Conservation (phyloP, 2,329 filamentous ascomycete genomes). For the Boeremia lycopersici region DNA sequence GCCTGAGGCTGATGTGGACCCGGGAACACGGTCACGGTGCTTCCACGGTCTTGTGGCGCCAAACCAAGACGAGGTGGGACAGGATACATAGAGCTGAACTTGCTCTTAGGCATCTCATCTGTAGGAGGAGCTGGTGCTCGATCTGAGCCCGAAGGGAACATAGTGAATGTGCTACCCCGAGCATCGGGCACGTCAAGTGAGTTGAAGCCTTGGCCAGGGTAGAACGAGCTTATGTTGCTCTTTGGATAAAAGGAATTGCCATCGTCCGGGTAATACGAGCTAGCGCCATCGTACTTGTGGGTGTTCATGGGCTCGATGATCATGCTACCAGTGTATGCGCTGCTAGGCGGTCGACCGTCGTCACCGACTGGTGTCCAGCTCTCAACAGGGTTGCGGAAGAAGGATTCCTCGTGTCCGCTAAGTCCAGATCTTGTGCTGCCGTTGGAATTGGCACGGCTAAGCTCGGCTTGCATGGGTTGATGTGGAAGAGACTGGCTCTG, state of each 20-base stretch:
- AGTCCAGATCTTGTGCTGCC: slow-evolving; percentile 42
- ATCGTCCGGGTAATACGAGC: slow-evolving; percentile 48
- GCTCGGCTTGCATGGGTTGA: slow-evolving; percentile 47
- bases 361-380: slow-evolving; percentile 47
- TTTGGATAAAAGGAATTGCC: slow-evolving; percentile 46
- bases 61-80: slow-evolving; percentile 35
- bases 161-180: slow-evolving; percentile 61
- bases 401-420: slow-evolving; percentile 40
- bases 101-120: slow-evolving; percentile 27
- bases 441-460: slow-evolving; percentile 46
- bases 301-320: slow-evolving; percentile 51
- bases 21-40: slow-evolving; percentile 48
- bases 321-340: slow-evolving; percentile 52
- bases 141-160: slow-evolving; percentile 33
- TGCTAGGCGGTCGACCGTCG: slow-evolving; percentile 48
- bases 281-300: slow-evolving; percentile 59
- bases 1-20: slow-evolving; percentile 25
- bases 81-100: slow-evolving; percentile 37
- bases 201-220: slow-evolving; percentile 49
- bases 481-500: slow-evolving; percentile 53
- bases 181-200: slow-evolving; percentile 64
- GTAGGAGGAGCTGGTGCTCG: slow-evolving; percentile 22
- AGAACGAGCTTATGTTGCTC: slow-evolving; percentile 63
- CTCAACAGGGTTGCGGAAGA: slow-evolving; percentile 37
- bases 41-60: slow-evolving; percentile 56